Evolutionary conservation across 1,139 yeast species (phyloP), one percentile per base, ranked within the genome.

Genomic region (Pichia norvegensis): DNA sequence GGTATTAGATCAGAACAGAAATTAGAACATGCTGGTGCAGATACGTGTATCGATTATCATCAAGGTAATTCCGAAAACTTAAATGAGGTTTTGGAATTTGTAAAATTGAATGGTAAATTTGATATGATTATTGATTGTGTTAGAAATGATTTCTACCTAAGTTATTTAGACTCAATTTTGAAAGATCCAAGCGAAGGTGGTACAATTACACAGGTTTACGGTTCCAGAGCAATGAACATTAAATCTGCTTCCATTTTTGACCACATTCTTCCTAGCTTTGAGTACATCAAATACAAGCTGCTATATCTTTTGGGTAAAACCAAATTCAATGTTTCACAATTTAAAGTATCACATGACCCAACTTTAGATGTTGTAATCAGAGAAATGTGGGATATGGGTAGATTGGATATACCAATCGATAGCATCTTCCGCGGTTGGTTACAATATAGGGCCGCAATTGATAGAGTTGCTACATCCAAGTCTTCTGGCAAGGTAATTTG

Each of bases 401-500:
- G 67, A 21, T 56, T 79, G 41, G 63, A 65, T 40, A 67, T 78
- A 10, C 63, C 67, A 9, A 67, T 84, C 41, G 94, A 83, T 60
- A 67, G 79, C n/a, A 73, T 72, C 16, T 72, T 67, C 54, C 59
- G 69, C 4, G 70, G 82, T 56, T 72, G 67, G 9, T 39, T 49
- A 10, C 72, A 80, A 14, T 75, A 64, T 54, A 57, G 71, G 38
- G 58, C 65, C 7, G 92, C 87, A 0, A 57, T 75, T 42, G 72
- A 72, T 8, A 67, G 65, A 50, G 59, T 81, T 25, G 61, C 59
- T 14, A 60, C 68, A n/a, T 73, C 75, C 44, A 67, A 63, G 43
- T 79, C 82, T 4, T 70, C 70, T 47, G 95, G 95, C 27, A 85
- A 85, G 59, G 69, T 83, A 36, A 72, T 84, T 5, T 42, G 54